Conservation (phyloP, 1,284 basidiomycete species). For the Ganoderma sinense region DNA sequence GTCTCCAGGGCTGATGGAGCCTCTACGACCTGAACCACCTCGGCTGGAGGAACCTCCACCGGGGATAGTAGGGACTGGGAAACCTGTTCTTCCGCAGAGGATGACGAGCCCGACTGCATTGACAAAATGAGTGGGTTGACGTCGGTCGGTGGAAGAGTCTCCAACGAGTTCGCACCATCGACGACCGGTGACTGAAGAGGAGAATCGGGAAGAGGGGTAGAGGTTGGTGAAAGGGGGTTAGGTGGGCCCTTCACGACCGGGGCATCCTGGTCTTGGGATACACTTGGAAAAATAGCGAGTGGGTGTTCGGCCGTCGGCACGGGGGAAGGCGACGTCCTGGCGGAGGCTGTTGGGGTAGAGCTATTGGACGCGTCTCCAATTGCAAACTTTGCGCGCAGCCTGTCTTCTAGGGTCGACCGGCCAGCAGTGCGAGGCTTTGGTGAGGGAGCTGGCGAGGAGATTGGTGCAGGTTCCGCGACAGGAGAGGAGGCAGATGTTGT, state of each 20-base stretch:
- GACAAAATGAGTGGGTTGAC: neutral
- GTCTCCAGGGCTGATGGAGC: neutral
- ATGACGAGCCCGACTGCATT: neutral
- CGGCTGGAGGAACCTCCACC: neutral
- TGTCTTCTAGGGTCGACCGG: conserved; percentile 67
- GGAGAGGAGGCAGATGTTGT: conserved; percentile 6
- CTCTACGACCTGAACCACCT: too few relatives aligned
- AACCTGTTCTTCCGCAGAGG: neutral
- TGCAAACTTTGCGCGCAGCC: conserved; percentile 67
- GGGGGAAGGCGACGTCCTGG: conserved; percentile 51
- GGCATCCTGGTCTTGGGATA: conserved; percentile 44
- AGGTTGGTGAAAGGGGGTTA: conserved; percentile 50
- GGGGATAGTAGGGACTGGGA: neutral
- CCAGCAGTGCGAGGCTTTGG: conserved; percentile 29
- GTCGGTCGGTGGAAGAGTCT: neutral
- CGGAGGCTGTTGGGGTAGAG: conserved; percentile 52
- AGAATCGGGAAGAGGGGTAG: conserved; percentile 54
- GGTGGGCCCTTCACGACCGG: conserved; percentile 23
- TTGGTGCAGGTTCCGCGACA: conserved; percentile 26
- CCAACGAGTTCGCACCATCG: neutral
- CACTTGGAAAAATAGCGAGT: conserved; percentile 35
- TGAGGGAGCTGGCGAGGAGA: conserved; percentile 27
- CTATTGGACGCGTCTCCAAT: conserved; percentile 59
- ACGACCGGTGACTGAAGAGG: conserved; percentile 38
- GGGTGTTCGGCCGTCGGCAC: conserved; percentile 42